phyloP scores from a whole-genome alignment of 306 rosid genomes.

The Crotalaria pallida region DNA sequence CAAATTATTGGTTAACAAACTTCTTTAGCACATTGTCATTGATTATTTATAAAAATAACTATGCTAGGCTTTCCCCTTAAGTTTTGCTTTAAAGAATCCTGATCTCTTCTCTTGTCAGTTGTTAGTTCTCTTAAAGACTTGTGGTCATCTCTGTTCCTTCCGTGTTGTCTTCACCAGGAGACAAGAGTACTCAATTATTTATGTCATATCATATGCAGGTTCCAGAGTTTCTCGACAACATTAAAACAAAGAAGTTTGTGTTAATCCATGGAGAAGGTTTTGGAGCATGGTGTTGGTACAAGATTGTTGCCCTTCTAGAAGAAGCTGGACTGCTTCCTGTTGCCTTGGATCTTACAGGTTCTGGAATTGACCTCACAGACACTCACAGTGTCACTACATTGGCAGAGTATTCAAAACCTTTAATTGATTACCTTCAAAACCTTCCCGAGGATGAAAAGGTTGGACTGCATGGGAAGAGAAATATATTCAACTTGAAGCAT shows the following conservation, averaged over 20 bases:
- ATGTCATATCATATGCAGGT: slow-evolving; percentile 33
- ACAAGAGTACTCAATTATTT: not conserved
- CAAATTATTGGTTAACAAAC: not conserved
- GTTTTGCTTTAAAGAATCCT: not conserved
- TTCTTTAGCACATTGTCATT: not conserved
- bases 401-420: slow-evolving; percentile 83
- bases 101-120: not conserved
- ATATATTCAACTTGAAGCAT: slow-evolving; percentile 7
- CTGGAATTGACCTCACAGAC: slow-evolving; percentile 91
- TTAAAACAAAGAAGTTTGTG: slow-evolving; percentile 59
- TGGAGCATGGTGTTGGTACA: slow-evolving; percentile 99
- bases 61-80: not conserved
- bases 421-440: slow-evolving; percentile 60
- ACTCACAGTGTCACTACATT: slow-evolving; percentile 52
- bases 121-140: no score
- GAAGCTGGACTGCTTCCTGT: slow-evolving; percentile 72
- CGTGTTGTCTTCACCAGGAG: not conserved
- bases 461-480: slow-evolving; percentile 1
- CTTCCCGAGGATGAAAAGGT: slow-evolving; percentile 93
- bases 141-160: not conserved
- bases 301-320: slow-evolving; percentile 76
- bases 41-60: not conserved
- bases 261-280: slow-evolving; percentile 93
- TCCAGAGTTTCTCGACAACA: slow-evolving; percentile 53
- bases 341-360: slow-evolving; percentile 82